Evolutionary conservation across 768 basidiomycete species (phyloP), one percentile per base, ranked within the genome.

Genomic region (Trametes coccinea): DNA sequence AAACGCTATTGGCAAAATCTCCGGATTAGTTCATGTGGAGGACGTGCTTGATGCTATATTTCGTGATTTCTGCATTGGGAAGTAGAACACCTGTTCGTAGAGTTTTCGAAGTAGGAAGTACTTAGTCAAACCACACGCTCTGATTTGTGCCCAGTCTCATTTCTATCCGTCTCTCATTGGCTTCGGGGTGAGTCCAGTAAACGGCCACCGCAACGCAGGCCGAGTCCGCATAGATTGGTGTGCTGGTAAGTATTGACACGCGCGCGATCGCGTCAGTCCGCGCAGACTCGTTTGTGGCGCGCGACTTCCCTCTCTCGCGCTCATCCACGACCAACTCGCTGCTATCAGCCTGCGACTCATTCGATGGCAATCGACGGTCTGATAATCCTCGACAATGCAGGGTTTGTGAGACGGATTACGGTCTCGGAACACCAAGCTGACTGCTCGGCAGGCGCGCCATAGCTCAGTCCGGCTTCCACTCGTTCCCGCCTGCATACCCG

Each of bases 391-490:
- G 91, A 93, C 75, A 81, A 79, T 65, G 77, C 82, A 64, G 88
- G 89, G 90, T 90, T 65, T 71, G 87, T 80, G 50, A 40, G 11
- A 37, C 16, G 22, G 2, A 34, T 39, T 11, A 49, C 40, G n/a
- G 9, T n/a, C 39, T 27, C 10, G 14, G 13, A 43, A 11, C 6
- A 7, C 14, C 56, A 43, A 2, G 55, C 51, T 52, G 41, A 59
- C 40, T 33, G 47, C 14, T 39, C 31, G 52, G 17, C 59, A 65
- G 71, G 29, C 69, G 69, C 48, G 87, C 94, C 29, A 90, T 97
- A 66, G 91, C 95, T 65, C 92, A 94, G 75, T 94, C 94, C 33
- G 90, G 90, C 43, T 97, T 95, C 76, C 86, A 90, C 56, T 86
- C 87, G 16, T 86, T 85, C 46, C 81, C 89, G 10, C 74, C 89